Base-by-base conservation (phyloP, 192 early-diverging fungal genomes). In the Backusella parvicylindrica region DNA sequence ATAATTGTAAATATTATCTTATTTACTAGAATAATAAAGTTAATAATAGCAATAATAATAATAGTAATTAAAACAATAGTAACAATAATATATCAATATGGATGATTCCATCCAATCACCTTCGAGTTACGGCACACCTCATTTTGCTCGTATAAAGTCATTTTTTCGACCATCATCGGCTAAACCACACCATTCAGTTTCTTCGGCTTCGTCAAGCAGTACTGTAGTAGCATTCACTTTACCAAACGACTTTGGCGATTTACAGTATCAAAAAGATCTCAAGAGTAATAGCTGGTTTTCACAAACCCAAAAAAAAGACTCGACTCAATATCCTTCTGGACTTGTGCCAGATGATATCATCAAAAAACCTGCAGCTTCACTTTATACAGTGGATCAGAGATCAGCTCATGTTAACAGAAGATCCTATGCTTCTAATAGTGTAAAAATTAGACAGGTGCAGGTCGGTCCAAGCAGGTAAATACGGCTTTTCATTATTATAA, bases 361-460 rank as follows among this genome's bases (percentile, higher is more conserved):
- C 35, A 50, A 50, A 71, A 71, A 49, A 32, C 41, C 70, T 6
- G 43, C 41, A 37, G 36, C 53, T 60, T 50, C 60, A 31, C 31
- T 67, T 35, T 56, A 18, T 13, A 75, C 41, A 43, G 47, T 31
- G 13, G 64, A 66, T 53, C 41, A 49, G 26, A 49, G 43, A 38
- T 40, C 73, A 30, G 50, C 50, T 38, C 49, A 70, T 63, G 43
- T 50, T 68, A 70, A 38, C 18, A 71, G 60, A 23, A 60, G 93
- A 67, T 91, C 90, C 12, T 93, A 93, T 82, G 96, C 96, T 36
- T 86, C 89, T 70, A 93, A 91, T 80, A 92, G 91, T 37, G 89
- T 96, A 80, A 93, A 90, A 78, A 87, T 95, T 33, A 87, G 90
- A 60, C 86, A 92, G 35, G 87, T 91, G 26, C 88, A 96, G 78